Conservation (phyloP, 345 rosid genomes). For the Murraya paniculata region DNA sequence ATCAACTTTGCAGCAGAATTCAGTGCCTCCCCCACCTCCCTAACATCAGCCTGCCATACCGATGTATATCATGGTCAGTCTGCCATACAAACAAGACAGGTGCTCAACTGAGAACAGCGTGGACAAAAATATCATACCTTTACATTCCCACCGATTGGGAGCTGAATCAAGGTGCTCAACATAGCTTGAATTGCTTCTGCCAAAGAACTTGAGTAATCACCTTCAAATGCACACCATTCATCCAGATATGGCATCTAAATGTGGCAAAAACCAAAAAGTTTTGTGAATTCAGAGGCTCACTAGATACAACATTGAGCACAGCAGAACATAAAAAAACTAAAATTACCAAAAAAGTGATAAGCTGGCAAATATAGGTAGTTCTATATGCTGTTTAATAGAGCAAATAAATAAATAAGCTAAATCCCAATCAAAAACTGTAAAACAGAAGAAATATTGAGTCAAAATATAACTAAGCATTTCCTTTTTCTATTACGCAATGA, state of each 20-base stretch:
- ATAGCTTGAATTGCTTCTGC: constrained; percentile 62
- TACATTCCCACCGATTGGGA: constrained; percentile 55
- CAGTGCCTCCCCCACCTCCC: constrained; percentile 59
- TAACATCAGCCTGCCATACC: constrained; percentile 51
- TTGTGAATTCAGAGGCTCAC: not conserved
- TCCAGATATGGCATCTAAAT: constrained; percentile 74
- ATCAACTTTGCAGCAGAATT: constrained; percentile 50
- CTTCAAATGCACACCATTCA: constrained; percentile 57
- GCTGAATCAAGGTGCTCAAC: constrained; percentile 50
- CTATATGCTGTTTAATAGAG: not conserved
- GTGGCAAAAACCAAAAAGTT: not conserved
- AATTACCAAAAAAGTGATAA: not conserved
- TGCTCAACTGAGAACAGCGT: not conserved
- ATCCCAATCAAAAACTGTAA: not conserved
- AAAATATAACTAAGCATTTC: not conserved
- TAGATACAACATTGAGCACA: constrained; percentile 1
- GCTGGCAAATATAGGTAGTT: not conserved
- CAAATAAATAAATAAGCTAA: not conserved
- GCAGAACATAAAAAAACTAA: not conserved
- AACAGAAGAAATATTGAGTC: not conserved
- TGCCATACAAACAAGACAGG: not conserved
- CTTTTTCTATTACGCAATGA: not conserved
- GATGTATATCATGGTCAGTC: not conserved
- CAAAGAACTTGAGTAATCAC: constrained; percentile 51
- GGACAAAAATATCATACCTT: constrained; percentile 34